Evolutionary conservation across 768 basidiomycete species (phyloP), one percentile per base, ranked within the genome.

Genomic region (Fistulinella prunicolor): DNA sequence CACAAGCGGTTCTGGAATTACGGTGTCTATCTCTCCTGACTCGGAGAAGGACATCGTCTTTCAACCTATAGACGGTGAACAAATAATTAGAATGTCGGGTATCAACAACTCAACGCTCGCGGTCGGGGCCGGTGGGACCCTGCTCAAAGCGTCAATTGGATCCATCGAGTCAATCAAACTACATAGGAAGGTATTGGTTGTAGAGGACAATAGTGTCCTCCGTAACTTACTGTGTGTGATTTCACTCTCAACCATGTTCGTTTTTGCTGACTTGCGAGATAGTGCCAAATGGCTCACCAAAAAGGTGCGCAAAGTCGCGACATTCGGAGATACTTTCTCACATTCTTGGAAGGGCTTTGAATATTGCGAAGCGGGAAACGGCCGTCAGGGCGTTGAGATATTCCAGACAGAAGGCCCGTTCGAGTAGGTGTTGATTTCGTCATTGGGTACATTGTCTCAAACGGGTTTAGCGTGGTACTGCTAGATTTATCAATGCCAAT

Each of bases 401-500:
- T 96, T 86, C 64, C 74, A 77, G 49, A 58, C 76, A 9, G 78
- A 87, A 19, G 85, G 89, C 4, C 85, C 85, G 35, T 96, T 94
- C 61, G 92, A 96, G 93, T 94, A 64, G 51, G 88, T 75, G 9
- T 9, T 38, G 20, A 39, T 37, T 32, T 22, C 16, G 16, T 29
- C 44, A 5, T 45, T n/a, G 38, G 3, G 17, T 34, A 5, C 44
- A 4, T 43, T 34, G 22, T 34, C 45, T 55, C 17, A 44, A 38
- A 13, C n/a, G 44, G 44, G 29, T 39, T 44, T 42, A 94, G 93
- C 52, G 81, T 93, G 28, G 85, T 94, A 29, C 75, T 94, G 13
- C 72, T 96, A 50, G 94, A 96, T 66, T 70, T 96, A 47, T 92
- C 89, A 1, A 96, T 96, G 94, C 94, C 92, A 1, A 67, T 90